Evolutionary conservation across 306 rosid genomes (phyloP).

Genomic region (cucumber (Cucumis sativus)): DNA sequence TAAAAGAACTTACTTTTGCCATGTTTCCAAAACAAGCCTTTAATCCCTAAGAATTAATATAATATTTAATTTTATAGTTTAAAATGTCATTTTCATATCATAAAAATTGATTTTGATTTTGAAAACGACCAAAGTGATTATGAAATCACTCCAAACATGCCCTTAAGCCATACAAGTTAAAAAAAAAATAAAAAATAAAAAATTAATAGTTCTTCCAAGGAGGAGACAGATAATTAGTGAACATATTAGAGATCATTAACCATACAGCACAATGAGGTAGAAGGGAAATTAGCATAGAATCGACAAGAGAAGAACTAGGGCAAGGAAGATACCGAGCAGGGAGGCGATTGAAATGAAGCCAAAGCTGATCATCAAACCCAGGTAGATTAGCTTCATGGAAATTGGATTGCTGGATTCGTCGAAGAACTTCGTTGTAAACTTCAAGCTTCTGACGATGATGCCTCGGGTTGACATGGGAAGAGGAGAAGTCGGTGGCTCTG

Average conservation of each 20-base stretch:
- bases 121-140: no score
- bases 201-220: no score
- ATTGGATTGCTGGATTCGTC: conserved; percentile 61
- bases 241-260: not conserved
- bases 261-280: not conserved
- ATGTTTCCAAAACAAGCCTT: no score
- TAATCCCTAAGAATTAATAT: no score
- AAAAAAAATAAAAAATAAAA: not conserved
- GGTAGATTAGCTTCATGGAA: conserved; percentile 56
- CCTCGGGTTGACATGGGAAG: conserved; percentile 32
- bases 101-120: no score
- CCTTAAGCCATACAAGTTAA: not conserved
- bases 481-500: conserved; percentile 33
- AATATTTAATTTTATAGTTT: no score
- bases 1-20: no score
- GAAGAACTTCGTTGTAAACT: conserved; percentile 78
- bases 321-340: conserved; percentile 57
- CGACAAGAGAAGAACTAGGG: not conserved
- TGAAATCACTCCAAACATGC: no score
- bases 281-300: not conserved
- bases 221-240: not conserved
- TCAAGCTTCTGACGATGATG: conserved; percentile 69
- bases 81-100: no score
- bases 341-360: conserved; percentile 95
- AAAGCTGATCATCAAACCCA: conserved; percentile 85